phyloP scores from a whole-genome alignment of 192 early-diverging fungal species.

The Gonapodya prolifera region DNA sequence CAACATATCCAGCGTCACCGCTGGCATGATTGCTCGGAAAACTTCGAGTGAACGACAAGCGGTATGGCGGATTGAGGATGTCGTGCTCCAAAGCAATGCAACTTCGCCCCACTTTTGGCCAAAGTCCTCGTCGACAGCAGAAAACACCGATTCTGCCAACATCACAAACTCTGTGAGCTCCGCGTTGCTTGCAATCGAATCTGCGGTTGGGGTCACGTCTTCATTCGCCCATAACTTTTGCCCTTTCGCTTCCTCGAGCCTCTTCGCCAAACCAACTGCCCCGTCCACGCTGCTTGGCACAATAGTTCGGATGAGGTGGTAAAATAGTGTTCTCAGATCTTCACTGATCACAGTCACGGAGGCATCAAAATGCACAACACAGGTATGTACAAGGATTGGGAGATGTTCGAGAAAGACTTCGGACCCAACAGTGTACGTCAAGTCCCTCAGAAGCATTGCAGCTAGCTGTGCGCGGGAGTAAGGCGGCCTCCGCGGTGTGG shows the following conservation, averaged over 20 bases:
- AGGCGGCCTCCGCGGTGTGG: constrained; percentile 46
- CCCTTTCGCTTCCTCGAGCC: background rate
- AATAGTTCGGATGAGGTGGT: constrained; percentile 63
- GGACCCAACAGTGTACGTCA: constrained; percentile 56
- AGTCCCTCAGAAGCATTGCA: constrained; percentile 64
- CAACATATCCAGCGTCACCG: constrained; percentile 58
- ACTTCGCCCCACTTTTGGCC: constrained; percentile 64
- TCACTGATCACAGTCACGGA: constrained; percentile 63
- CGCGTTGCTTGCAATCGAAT: constrained; percentile 14
- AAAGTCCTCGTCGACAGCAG: constrained; percentile 19
- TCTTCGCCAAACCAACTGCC: background rate
- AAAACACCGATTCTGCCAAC: constrained; percentile 17
- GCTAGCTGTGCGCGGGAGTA: constrained; percentile 68
- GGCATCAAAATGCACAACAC: constrained; percentile 78
- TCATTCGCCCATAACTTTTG: constrained; percentile 63
- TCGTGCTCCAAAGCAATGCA: constrained; percentile 69
- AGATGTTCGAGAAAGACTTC: constrained; percentile 47
- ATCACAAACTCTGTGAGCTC: background rate
- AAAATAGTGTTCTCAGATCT: constrained; percentile 53
- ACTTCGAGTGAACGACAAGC: constrained; percentile 79
- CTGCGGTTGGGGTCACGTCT: constrained; percentile 47
- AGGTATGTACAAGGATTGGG: constrained; percentile 54
- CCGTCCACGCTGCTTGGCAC: constrained; percentile 20
- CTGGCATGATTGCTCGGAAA: constrained; percentile 56
- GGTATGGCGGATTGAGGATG: constrained; percentile 69